Conservation (phyloP, 2,329 filamentous ascomycete species). For the Fusarium abutilonis region DNA sequence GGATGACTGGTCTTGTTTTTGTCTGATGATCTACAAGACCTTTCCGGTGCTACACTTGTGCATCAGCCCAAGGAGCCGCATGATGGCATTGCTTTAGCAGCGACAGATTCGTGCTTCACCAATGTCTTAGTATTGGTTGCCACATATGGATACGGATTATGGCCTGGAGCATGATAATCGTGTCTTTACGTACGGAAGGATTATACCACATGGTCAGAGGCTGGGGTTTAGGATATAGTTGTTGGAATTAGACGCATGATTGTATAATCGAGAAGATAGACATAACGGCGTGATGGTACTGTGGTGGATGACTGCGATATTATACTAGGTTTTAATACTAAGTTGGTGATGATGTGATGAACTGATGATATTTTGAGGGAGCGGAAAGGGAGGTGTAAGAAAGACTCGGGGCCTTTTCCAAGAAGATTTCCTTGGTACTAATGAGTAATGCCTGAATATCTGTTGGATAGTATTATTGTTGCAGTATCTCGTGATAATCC, state of each 20-base stretch:
- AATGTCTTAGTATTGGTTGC: slow-evolving; percentile 6
- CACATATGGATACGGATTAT: neutral
- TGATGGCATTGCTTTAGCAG: slow-evolving; percentile 27
- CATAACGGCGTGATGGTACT: neutral
- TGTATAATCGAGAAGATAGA: slow-evolving; percentile 21
- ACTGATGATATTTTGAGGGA: too few species aligned
- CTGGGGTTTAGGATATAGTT: neutral
- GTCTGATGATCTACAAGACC: slow-evolving; percentile 21
- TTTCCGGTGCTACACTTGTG: slow-evolving; percentile 17
- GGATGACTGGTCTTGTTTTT: slow-evolving; percentile 29
- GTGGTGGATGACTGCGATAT: too few species aligned
- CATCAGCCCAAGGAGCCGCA: slow-evolving; percentile 20
- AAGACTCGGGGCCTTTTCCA: too few species aligned
- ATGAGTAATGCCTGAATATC: too few species aligned
- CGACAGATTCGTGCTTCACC: slow-evolving; percentile 14
- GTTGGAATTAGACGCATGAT: neutral
- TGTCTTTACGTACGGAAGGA: neutral
- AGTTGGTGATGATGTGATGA: neutral
- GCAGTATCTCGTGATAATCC: neutral
- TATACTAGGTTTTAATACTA: neutral
- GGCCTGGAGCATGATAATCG: slow-evolving; percentile 3
- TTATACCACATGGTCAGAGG: slow-evolving; percentile 1
- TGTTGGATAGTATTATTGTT: too few species aligned
- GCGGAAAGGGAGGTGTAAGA: too few species aligned
- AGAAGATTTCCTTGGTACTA: too few species aligned